These are phyloP conservation scores for Gypsophila paniculata DNA, from an alignment of 179 eudicot genomes.

Conservation along the genomic window DNA sequence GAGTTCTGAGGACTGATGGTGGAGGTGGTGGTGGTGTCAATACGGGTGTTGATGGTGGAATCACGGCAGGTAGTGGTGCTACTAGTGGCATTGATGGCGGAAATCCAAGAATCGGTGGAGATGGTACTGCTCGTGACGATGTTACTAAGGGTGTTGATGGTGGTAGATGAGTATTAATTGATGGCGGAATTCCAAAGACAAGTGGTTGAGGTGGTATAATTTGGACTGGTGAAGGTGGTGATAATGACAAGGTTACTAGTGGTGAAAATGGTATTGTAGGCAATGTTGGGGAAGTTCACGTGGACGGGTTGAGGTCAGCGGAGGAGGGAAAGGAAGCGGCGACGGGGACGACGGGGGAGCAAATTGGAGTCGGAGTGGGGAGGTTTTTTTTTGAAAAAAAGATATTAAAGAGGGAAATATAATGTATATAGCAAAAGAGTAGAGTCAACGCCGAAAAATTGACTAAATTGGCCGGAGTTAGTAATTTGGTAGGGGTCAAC, in stretches of 20 bases:
- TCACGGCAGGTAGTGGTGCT: conserved; percentile 17
- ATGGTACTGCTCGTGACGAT: conserved; percentile 2
- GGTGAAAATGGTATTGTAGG: conserved; percentile 14
- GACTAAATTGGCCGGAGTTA: too few relatives aligned
- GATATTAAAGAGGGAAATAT: too few relatives aligned
- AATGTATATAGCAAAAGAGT: too few relatives aligned
- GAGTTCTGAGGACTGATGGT: neutral
- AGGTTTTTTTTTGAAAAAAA: neutral
- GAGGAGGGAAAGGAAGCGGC: conserved; percentile 13
- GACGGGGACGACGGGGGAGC: conserved; percentile 10
- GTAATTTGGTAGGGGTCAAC: too few relatives aligned
- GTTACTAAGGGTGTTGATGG: neutral
- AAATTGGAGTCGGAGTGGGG: conserved; percentile 16
- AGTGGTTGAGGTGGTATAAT: conserved; percentile 15
- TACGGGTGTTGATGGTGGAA: neutral
- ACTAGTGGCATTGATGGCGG: neutral
- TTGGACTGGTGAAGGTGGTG: neutral
- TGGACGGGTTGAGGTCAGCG: neutral
- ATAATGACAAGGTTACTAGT: conserved; percentile 19
- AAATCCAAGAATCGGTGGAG: conserved; percentile 4
- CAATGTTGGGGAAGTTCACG: conserved; percentile 18
- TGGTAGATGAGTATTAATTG: too few relatives aligned
- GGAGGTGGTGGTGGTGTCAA: conserved; percentile 1
- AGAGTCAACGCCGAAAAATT: too few relatives aligned
- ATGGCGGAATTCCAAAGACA: conserved; percentile 7